Conservation (phyloP, 2,329 filamentous ascomycete species). For the Penicillium brevicompactum region DNA sequence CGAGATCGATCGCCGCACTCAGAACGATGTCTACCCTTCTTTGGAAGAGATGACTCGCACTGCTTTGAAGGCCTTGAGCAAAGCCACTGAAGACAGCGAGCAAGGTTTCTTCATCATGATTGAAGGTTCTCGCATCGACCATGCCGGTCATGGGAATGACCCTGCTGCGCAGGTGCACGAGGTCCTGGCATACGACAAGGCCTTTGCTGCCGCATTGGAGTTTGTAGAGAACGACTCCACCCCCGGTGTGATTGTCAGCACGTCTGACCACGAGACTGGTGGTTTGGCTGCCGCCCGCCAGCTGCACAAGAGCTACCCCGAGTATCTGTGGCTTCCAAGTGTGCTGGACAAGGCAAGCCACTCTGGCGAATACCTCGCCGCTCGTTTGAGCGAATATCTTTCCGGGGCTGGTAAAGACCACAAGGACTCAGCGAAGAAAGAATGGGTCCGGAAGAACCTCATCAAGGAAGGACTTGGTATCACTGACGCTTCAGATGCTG, state of each 20-base stretch:
- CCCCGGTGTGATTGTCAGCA: slow-evolving; percentile 76
- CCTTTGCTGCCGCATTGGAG: slow-evolving; percentile 79
- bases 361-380: slow-evolving; percentile 70
- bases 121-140: slow-evolving; percentile 93
- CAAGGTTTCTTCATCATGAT: slow-evolving; percentile 99
- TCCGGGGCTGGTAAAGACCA: slow-evolving; percentile 36
- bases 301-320: slow-evolving; percentile 48
- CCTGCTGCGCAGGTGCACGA: slow-evolving; percentile 84
- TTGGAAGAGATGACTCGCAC: slow-evolving; percentile 88
- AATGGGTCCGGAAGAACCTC: slow-evolving; percentile 70
- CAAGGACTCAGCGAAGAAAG: slow-evolving; percentile 51
- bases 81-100: slow-evolving; percentile 79
- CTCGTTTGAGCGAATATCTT: slow-evolving; percentile 64
- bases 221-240: slow-evolving; percentile 78
- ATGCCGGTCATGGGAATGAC: slow-evolving; percentile 85
- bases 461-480: slow-evolving; percentile 75
- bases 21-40: slow-evolving; percentile 80
- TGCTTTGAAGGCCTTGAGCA: slow-evolving; percentile 75
- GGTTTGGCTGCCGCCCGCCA: slow-evolving; percentile 81
- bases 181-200: slow-evolving; percentile 89
- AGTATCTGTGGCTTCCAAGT: slow-evolving; percentile 80
- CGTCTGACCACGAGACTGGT: slow-evolving; percentile 95
- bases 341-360: slow-evolving; percentile 79
- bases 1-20: slow-evolving; percentile 83
- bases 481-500: slow-evolving; percentile 67